Base-by-base conservation (phyloP, 75 land plant genomes). In the Sequoia sempervirens region DNA sequence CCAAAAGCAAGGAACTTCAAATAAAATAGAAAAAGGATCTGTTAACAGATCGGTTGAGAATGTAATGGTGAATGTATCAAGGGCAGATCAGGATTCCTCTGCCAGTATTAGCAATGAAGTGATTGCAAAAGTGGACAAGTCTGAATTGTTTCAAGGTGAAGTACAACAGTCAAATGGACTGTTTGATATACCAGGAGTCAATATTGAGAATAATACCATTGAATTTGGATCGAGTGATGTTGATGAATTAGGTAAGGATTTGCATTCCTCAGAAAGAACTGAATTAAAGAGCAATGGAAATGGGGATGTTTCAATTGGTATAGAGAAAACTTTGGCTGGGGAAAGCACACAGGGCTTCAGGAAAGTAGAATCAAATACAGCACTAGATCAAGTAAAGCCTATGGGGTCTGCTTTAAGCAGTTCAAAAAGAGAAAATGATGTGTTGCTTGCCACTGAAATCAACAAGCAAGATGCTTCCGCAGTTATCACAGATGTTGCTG, bases 41-140 rank as follows among this genome's bases (percentile, higher is more conserved):
- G 80, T 45, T 43, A 78, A 43, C 80, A 41, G 46, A 30, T 43
- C 80, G 3, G 80, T n/a, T 78, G 80, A 78, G 50, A 78, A 45
- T 23, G 50, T 45, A 45, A 26, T 43, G 4, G 30, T n/a, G 50
- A 78, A 28, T n/a, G 47, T 52, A 41, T 78, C 80, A 30, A 43
- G 13, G 80, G 80, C 23, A 78, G 80, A 45, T 78, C 80, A 78
- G 28, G 80, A 78, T 45, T 78, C 30, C 23, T 78, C 50, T 78
- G 80, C 47, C 9, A 43, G 80, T 26, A 47, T 45, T 26, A 78
- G 50, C 46, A n/a, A 43, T n/a, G 50, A 78, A 78, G 80, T 37
- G 46, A 43, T 28, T 26, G 80, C 52, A 45, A 78, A 78, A 45
- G 9, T 78, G 46, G 46, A 43, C n/a, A 23, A 38, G 46, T 78